Evolutionary conservation across 2,329 filamentous ascomycete species (phyloP).

Genomic region (Arthrobotrys sphaeroides): DNA sequence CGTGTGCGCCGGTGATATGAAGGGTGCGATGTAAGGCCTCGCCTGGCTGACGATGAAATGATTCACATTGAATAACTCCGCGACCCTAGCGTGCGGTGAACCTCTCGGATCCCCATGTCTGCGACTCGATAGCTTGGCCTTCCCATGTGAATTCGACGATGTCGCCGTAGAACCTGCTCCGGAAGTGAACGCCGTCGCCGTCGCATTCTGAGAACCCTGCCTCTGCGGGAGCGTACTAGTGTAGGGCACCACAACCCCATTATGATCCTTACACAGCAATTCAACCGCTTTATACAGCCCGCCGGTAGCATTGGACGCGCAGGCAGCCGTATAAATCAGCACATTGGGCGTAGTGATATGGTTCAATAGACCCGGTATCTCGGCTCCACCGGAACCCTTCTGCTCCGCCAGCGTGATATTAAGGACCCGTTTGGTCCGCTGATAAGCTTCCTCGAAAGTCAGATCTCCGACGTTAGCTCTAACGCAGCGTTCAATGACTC

Average conservation of each 20-base stretch:
- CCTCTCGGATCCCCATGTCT: conserved; percentile 59
- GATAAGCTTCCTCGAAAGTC: conserved; percentile 92
- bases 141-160: conserved; percentile 9
- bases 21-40: conserved; percentile 86
- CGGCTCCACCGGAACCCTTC: conserved; percentile 73
- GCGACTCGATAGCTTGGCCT: conserved; percentile 32
- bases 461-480: conserved; percentile 85
- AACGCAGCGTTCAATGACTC: conserved; percentile 83
- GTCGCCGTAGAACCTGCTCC: too few species aligned
- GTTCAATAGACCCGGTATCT: conserved; percentile 85
- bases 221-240: conserved; percentile 72
- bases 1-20: conserved; percentile 80
- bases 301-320: conserved; percentile 76
- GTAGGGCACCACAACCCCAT: conserved; percentile 79
- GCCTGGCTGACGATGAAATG: conserved; percentile 96
- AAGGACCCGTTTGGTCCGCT: conserved; percentile 81
- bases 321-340: conserved; percentile 81
- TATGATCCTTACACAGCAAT: conserved; percentile 80
- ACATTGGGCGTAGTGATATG: conserved; percentile 94
- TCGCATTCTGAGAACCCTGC: conserved; percentile 56
- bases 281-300: conserved; percentile 73
- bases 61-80: conserved; percentile 89
- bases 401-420: conserved; percentile 82
- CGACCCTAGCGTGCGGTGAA: conserved; percentile 74
- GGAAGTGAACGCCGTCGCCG: not conserved